Evolutionary conservation across 1,284 basidiomycete genomes (phyloP).

Genomic region (Amylostereum chailletii): DNA sequence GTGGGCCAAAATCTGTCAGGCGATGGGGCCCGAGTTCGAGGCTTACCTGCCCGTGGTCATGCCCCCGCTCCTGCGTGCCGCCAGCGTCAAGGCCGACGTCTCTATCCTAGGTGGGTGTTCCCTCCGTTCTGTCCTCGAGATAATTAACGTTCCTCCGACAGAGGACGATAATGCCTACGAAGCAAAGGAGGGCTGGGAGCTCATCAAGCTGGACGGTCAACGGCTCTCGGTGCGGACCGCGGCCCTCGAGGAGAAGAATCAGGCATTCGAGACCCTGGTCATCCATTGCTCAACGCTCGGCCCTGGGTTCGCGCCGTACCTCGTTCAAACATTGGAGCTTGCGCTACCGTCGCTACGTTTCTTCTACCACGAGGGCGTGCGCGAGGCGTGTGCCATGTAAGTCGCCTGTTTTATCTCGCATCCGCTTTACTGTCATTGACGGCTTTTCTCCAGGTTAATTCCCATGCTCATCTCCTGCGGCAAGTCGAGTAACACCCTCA

Average conservation of each 20-base stretch:
- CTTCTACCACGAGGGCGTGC: constrained; percentile 75
- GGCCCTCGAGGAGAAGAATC: constrained; percentile 79
- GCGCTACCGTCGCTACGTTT: constrained; percentile 65
- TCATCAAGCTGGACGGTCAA: constrained; percentile 65
- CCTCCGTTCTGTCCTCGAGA: background rate
- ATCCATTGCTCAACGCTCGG: constrained; percentile 71
- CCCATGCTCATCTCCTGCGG: constrained; percentile 69
- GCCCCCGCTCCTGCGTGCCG: constrained; percentile 67
- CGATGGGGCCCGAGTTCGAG: constrained; percentile 73
- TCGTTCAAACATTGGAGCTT: constrained; percentile 62
- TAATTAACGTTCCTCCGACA: constrained; percentile 3
- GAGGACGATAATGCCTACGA: constrained; percentile 48
- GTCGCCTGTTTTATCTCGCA: constrained; percentile 17
- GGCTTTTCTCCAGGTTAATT: constrained; percentile 41
- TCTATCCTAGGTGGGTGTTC: constrained; percentile 54
- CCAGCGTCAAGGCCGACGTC: constrained; percentile 73
- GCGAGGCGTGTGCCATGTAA: constrained; percentile 70
- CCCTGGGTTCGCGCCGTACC: constrained; percentile 63
- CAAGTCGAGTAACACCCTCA: constrained; percentile 59
- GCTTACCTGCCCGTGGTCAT: constrained; percentile 79
- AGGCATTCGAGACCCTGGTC: constrained; percentile 78
- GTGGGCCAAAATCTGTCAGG: constrained; percentile 79
- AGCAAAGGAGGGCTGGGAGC: constrained; percentile 71
- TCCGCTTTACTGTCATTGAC: constrained; percentile 3
- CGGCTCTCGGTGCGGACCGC: constrained; percentile 72